Evolutionary conservation across 768 basidiomycete species (phyloP).

Genomic region (Leccinum arenicola): DNA sequence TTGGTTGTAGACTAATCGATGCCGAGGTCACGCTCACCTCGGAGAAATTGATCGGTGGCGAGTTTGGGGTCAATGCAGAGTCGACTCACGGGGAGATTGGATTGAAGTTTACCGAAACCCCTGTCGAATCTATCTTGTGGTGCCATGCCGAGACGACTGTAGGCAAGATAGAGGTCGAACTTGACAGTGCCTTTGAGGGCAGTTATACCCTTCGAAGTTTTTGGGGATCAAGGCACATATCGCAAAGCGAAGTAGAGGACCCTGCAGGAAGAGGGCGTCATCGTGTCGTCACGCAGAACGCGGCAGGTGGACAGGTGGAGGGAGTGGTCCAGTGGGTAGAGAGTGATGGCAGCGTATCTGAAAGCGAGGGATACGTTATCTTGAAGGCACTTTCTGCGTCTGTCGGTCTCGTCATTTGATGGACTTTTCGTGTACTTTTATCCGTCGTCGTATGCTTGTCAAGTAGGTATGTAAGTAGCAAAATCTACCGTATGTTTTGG

Average conservation of each 20-base stretch:
- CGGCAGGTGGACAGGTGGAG: constrained; percentile 3
- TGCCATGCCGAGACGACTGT: constrained; percentile 32
- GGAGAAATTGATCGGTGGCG: constrained; percentile 25
- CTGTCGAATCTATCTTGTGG: constrained; percentile 35
- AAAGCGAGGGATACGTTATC: constrained; percentile 15
- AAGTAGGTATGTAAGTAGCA: background rate
- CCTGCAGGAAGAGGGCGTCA: constrained; percentile 35
- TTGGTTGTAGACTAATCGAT: constrained; percentile 15
- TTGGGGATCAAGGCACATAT: constrained; percentile 21
- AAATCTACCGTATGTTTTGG: background rate
- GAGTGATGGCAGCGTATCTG: constrained; percentile 16
- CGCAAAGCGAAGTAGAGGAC: constrained; percentile 26
- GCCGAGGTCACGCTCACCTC: constrained; percentile 32
- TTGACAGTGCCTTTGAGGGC: constrained; percentile 43
- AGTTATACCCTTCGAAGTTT: constrained; percentile 32
- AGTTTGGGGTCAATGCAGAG: constrained; percentile 31
- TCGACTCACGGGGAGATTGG: constrained; percentile 31
- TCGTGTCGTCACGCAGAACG: constrained; percentile 22
- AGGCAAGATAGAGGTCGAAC: constrained; percentile 20
- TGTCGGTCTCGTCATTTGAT: constrained; percentile 22
- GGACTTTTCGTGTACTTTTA: background rate
- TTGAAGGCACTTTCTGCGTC: constrained; percentile 14
- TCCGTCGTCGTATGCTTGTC: background rate
- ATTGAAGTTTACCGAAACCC: constrained; percentile 29
- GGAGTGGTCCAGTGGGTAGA: constrained; percentile 27